Base-by-base conservation (phyloP, 2,329 filamentous ascomycete species). In the Cryphonectria naterciae region DNA sequence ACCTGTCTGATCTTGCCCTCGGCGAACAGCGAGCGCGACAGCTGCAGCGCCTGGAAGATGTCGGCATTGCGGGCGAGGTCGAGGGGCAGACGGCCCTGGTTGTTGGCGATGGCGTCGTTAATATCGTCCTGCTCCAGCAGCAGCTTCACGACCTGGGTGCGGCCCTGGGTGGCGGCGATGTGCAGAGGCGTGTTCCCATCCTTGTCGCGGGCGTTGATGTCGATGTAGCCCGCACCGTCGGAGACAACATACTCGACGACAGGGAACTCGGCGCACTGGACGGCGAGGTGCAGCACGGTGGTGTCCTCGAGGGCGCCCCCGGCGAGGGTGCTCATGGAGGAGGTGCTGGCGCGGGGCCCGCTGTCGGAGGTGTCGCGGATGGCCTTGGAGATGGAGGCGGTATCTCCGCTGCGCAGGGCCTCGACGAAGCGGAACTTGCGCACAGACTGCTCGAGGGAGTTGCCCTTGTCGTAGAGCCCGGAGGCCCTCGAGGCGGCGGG, bases 201-300 rank as follows among this genome's bases (percentile, higher is more conserved):
- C 75, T 92, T 92, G 81, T 99, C 96, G 73, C 93, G 90, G 56
- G 92, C 91, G 80, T 98, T 99, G 79, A 98, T 84, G 78, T 98
- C 94, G 68, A 97, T 85, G 67, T 84, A 83, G 58, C 84, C 85
- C 19, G 84, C 86, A 41, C 92, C 89, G 73, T 93, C 88, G 1
- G 94, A 95, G 60, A 99, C 83, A n/a, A 98, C 92, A 77, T 95
- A 98, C 79, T 99, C 95, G 68, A 99, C 92, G 39, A 99, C 94
- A 28, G 93, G 91, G 65, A 92, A 88, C 79, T 98, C 96, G 65
- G 96, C 95, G 81, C 95, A 98, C 81, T 99, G 96, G 61, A 98
- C 94, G 37, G 96, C 95, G 56, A 99, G 86, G 80, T 99, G 95
- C 52, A 99, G 86, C 58, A 98, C 92, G 1, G 93, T 96, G 0